Evolutionary conservation across 2,329 filamentous ascomycete species (phyloP), one percentile per base, ranked within the genome.

Genomic region (Paradendryphiella salina): DNA sequence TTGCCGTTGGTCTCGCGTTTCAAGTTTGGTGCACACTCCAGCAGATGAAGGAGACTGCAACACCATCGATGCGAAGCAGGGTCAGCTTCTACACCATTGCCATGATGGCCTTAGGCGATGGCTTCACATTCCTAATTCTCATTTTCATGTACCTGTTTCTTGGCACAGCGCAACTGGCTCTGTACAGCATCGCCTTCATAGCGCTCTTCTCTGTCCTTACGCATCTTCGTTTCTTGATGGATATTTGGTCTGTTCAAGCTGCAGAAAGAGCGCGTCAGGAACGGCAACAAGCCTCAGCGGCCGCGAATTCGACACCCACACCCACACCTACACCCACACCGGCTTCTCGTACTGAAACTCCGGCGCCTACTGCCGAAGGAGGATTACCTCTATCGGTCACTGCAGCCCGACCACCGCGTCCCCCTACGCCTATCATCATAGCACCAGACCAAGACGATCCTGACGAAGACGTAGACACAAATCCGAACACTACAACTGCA

Each of bases 71-170:
- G 13, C 75, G 82, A 46, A 86, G 83, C 63, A 78, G 83, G 7
- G 78, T 86, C 65, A 85, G 83, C 69, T 85, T 85, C 67, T 85
- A 83, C 64, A 84, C 82, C 2, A 80, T 86, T 61, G 80, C 80
- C 26, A 78, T 84, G 63, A 80, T 86, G 71, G 80, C 81, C 5
- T 70, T 85, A 39, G 83, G 83, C 5, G 84, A 86, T 64, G 82
- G 82, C 14, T 82, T 85, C 56, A 76, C 82, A 3, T 78, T 82
- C 15, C 75, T 83, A 48, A 74, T 83, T 20, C 72, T 83, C 13
- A 65, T 84, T 51, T 79, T 82, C 54, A 76, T 85, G 51, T 70
- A 72, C 51, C 57, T 73, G 4, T 81, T 83, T 54, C 73, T 81
- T 1, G 77, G 79, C 11, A 76, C 79, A 1, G 77, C 82, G 0